Evolutionary conservation across 2,329 filamentous ascomycete species (phyloP), one percentile per base, ranked within the genome.

Genomic region (Chaetomiaceae sp.): DNA sequence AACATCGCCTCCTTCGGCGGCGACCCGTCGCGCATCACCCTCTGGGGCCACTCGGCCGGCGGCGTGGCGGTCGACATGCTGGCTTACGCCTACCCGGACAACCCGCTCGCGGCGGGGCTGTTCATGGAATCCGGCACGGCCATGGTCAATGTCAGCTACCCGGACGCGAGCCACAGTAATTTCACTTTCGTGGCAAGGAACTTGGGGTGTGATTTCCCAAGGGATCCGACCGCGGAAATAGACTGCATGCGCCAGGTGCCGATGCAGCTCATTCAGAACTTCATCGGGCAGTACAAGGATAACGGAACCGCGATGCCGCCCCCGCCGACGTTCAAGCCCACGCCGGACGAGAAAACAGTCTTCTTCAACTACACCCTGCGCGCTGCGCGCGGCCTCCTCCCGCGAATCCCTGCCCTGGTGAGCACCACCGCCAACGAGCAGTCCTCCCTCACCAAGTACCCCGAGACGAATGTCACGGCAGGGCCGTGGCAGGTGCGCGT

Each of bases 1-100:
- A 79, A 80, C 61, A 74, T 79, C 36, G 68, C 59, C 7, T 65
- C 64, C 6, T 80, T 81, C 56, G 75, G 76, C 49, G 77, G 78
- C 27, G 72, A 76, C 56, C 63, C 66, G 4, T 51, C 61, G 3
- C 64, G 67, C 14, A 76, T 78, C 56, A 71, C 71, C 3, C 65
- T 76, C 6, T 73, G 72, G 59, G 77, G 77, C 15, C 72, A 75
- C 64, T 76, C 74, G 19, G 74, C 77, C 3, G 75, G 77, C 8
- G 63, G 67, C 11, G 63, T 71, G 3, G 63, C 66, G 23, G 70
- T 68, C 3, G 74, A 77, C 54, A 64, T 70, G 58, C 69, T 74
- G 53, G 67, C 70, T 54, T 75, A 72, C 56, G 73, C 75, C 11
- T 77, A 69, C 74, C 58, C 64, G 19, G 64, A 76, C 5, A 69